phyloP scores from a whole-genome alignment of 495 filamentous ascomycete genomes.

The Penicillium bovifimosum region DNA sequence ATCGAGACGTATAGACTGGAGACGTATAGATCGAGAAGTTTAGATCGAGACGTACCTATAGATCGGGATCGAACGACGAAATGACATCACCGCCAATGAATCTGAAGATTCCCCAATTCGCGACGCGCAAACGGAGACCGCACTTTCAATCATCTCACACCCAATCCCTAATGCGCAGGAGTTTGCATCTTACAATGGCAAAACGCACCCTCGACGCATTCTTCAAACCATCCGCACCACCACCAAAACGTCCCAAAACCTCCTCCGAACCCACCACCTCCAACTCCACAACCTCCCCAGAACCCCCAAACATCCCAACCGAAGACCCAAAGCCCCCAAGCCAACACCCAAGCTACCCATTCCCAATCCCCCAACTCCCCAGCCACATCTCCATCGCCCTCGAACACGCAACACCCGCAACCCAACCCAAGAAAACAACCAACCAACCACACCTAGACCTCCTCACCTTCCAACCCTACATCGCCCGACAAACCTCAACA shows the following conservation, averaged over 20 bases:
- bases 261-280: background rate
- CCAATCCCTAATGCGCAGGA: background rate
- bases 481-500: conserved; percentile 37
- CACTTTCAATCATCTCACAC: background rate
- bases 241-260: conserved; percentile 16
- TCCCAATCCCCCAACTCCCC: conserved; percentile 53
- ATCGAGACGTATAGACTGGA: background rate
- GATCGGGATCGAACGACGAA: background rate
- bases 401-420: conserved; percentile 22
- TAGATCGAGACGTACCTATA: background rate
- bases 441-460: conserved; percentile 62
- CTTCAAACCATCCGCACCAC: conserved; percentile 14
- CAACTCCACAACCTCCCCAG: background rate
- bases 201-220: conserved; percentile 27
- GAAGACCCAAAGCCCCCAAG: conserved; percentile 5
- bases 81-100: conserved; percentile 6
- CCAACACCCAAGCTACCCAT: conserved; percentile 56
- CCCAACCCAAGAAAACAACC: conserved; percentile 35
- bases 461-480: conserved; percentile 62
- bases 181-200: conserved; percentile 10
- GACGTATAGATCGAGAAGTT: background rate
- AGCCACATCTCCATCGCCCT: conserved; percentile 33
- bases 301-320: background rate
- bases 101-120: background rate
- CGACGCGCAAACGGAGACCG: background rate